Base-by-base conservation (phyloP, 2,329 filamentous ascomycete genomes). In the Fusarium chaquense region DNA sequence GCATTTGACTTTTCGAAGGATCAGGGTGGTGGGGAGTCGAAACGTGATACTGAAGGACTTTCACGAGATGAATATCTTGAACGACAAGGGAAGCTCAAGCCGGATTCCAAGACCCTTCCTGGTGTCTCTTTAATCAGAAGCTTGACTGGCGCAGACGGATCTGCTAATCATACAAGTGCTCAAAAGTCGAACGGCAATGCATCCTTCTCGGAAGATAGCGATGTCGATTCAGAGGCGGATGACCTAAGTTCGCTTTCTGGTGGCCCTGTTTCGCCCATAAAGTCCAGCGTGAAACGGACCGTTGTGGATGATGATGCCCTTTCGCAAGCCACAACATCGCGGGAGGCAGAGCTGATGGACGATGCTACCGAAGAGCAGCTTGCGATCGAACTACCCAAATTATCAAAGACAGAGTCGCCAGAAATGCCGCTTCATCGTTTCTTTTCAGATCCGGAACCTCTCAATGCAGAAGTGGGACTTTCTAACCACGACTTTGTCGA, bases 401-500 rank as follows among this genome's bases (percentile, higher is more conserved):
- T 86, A 2, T 83, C 82, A 13, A 84, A 82, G 59, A 81, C 81
- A 5, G 85, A 86, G 22, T 77, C 81, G 0, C 79, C 82, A 10
- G 86, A 88, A 45, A 75, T 85, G 12, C 78, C 87, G 0, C 78
- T 90, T 18, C 78, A 83, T 5, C 84, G 81, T 47, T 87, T 88
- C 70, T 89, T 90, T 71, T 83, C 85, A 3, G 87, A 89, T 26
- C 85, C 87, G 7, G 86, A 90, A 70, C 87, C 87, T 12, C 77
- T 84, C 2, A 77, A 78, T 33, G 71, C 84, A 12, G 82, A 85
- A 26, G 74, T 84, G 26, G 78, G 81, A 12, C 76, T 85, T 18
- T 79, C 82, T 2, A 88, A 90, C 57, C 85, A 88, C 4, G 89
- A 91, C 41, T 83, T 87, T 62, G 87, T 93, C 35, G 87, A 88